Conservation (phyloP, 2,329 filamentous ascomycete genomes). For the Botryotinia narcissicola region DNA sequence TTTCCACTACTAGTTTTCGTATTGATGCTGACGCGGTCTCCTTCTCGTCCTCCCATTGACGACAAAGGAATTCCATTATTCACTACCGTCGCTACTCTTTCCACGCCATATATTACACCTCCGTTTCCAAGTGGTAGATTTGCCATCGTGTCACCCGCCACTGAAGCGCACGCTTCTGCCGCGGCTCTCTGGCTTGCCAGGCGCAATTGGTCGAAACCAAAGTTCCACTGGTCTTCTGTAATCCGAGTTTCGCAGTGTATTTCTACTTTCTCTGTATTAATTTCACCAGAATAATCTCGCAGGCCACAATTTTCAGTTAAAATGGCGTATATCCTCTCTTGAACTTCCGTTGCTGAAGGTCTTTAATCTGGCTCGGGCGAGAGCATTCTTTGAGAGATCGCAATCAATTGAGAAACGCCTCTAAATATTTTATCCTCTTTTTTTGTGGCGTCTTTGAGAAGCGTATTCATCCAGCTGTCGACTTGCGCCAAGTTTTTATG, state of each 20-base stretch:
- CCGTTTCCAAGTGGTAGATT: slow-evolving; percentile 24
- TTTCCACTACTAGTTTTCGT: slow-evolving; percentile 32
- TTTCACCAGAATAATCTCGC: slow-evolving; percentile 1
- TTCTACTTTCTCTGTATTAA: slow-evolving; percentile 3
- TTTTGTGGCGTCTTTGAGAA: slow-evolving; percentile 57
- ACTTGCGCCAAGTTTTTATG: slow-evolving; percentile 69
- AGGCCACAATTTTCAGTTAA: slow-evolving; percentile 41
- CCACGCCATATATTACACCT: slow-evolving; percentile 31
- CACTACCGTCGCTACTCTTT: slow-evolving; percentile 25
- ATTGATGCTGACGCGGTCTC: slow-evolving; percentile 29
- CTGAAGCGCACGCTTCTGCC: slow-evolving; percentile 36
- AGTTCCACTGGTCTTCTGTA: slow-evolving; percentile 28
- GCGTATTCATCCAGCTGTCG: slow-evolving; percentile 62
- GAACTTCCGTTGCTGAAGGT: slow-evolving; percentile 52
- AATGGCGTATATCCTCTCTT: slow-evolving; percentile 52
- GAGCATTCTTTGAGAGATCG: slow-evolving; percentile 55
- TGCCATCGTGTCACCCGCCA: slow-evolving; percentile 24
- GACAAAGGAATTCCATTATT: slow-evolving; percentile 19
- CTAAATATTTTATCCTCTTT: slow-evolving; percentile 48
- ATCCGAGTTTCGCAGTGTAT: slow-evolving; percentile 33
- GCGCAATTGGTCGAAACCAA: slow-evolving; percentile 34
- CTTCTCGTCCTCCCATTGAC: slow-evolving; percentile 16
- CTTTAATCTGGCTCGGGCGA: slow-evolving; percentile 50
- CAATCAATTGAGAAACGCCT: slow-evolving; percentile 52
- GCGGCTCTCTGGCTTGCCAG: slow-evolving; percentile 35